phyloP scores from a whole-genome alignment of 2,329 filamentous ascomycete species.

The Capronia americana region DNA sequence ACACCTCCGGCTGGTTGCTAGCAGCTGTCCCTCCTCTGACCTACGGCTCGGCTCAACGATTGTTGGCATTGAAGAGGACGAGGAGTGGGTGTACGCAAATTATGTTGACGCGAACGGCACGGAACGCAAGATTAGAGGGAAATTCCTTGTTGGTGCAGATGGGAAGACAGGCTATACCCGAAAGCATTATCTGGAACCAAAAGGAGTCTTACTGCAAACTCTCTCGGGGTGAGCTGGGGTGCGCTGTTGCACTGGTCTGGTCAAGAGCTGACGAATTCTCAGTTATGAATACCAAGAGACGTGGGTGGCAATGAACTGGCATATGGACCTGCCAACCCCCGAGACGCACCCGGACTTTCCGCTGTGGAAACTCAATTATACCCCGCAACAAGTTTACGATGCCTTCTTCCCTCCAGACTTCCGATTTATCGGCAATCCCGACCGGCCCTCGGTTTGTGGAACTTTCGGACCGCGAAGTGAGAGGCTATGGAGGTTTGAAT shows the following conservation, averaged over 20 bases:
- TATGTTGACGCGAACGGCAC: constrained; percentile 37
- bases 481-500: constrained; percentile 54
- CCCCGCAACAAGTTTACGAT: constrained; percentile 56
- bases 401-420: constrained; percentile 55
- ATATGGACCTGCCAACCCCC: constrained; percentile 52
- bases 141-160: constrained; percentile 54
- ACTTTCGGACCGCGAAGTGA: constrained; percentile 52
- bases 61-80: constrained; percentile 24
- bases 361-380: constrained; percentile 56
- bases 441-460: constrained; percentile 53
- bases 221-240: constrained; percentile 18
- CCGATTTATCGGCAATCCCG: constrained; percentile 54
- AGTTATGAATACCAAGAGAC: constrained; percentile 41
- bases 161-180: constrained; percentile 56
- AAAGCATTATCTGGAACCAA: constrained; percentile 55
- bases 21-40: constrained; percentile 22
- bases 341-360: constrained; percentile 57
- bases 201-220: constrained; percentile 49
- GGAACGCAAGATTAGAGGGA: constrained; percentile 33
- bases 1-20: constrained; percentile 33
- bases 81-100: constrained; percentile 30
- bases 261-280: constrained; percentile 1
- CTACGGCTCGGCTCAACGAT: constrained; percentile 37
- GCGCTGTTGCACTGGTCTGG: neutral
- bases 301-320: constrained; percentile 59